Evolutionary conservation across 768 basidiomycete species (phyloP), one percentile per base, ranked within the genome.

Genomic region (Pisolithus albus): DNA sequence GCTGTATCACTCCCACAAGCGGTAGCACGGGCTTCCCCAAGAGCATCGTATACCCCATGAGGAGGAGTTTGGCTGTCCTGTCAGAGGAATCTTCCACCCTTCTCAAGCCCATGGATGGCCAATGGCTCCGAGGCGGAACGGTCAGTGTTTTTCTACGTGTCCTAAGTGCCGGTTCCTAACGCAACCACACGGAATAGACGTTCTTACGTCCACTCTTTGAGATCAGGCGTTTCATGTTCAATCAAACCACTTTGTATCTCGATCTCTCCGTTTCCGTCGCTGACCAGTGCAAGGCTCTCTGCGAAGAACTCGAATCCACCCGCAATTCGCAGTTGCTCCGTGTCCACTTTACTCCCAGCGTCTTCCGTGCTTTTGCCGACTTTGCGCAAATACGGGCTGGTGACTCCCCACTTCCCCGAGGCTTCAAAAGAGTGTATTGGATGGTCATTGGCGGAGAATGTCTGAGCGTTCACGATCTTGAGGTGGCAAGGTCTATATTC

Each of bases 391-490:
- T 64, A 51, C 60, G 58, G 8, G 50, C 52, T 34, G 50, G 52
- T 19, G 60, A 49, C 23, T 55, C 60, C 15, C 28, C 39, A 7
- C 41, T 61, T 0, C 58, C 62, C 18, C 42, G 48, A 5, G 62
- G 62, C 8, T 66, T 62, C 39, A 57, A 56, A 10, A 61, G 64
- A 23, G 43, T 65, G 19, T 65, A 66, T 50, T 66, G 65, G 64
- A 66, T 66, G 64, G 61, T 66, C 21, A 66, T 65, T n/a, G 59
- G 65, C 11, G 65, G 65, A 3, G 63, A 65, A 56, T 64, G 60
- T 7, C 56, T 64, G 42, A 61, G 57, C 18, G 32, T 54, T 37
- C 53, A 52, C 24, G 64, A 65, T 47, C 54, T 65, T 41, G 60
- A 66, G 32, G 49, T 65, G 37, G 65, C 65, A 7, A 57, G 61